These are phyloP conservation scores for Magnaporthiopsis rhizophila DNA, from an alignment of 2,329 filamentous ascomycete genomes.

Conservation along the genomic window DNA sequence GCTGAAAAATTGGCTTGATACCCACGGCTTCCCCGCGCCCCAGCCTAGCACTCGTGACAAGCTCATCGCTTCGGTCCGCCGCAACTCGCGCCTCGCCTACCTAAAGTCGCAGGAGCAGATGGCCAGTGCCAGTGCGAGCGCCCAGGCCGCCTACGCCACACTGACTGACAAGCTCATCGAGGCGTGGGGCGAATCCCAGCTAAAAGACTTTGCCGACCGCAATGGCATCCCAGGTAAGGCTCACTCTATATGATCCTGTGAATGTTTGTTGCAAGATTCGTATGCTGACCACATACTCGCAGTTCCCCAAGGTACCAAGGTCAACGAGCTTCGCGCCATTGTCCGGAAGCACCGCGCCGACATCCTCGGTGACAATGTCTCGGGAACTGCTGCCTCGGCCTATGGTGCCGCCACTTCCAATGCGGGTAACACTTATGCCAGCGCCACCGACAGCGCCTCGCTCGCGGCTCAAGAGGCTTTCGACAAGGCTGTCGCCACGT, in stretches of 20 bases:
- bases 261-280: background rate
- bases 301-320: slow-evolving; percentile 86
- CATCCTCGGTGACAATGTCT: slow-evolving; percentile 57
- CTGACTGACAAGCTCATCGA: slow-evolving; percentile 80
- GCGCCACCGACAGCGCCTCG: slow-evolving; percentile 62
- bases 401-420: slow-evolving; percentile 67
- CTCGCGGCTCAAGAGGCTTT: slow-evolving; percentile 60
- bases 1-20: slow-evolving; percentile 87
- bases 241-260: background rate
- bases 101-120: slow-evolving; percentile 56
- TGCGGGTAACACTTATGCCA: slow-evolving; percentile 68
- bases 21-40: slow-evolving; percentile 75
- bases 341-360: slow-evolving; percentile 78
- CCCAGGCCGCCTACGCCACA: slow-evolving; percentile 62
- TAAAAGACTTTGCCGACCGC: slow-evolving; percentile 91
- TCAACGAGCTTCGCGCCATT: slow-evolving; percentile 82
- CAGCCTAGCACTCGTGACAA: slow-evolving; percentile 81
- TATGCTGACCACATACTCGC: slow-evolving; percentile 17
- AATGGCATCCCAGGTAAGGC: slow-evolving; percentile 57
- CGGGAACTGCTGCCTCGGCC: slow-evolving; percentile 48
- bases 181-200: slow-evolving; percentile 77
- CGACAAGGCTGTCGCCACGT: slow-evolving; percentile 49
- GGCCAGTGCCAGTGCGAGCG: slow-evolving; percentile 53
- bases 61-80: slow-evolving; percentile 80
- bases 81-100: slow-evolving; percentile 76